Conservation (phyloP, 2,329 filamentous ascomycete species). For the Pseudocercospora musae region DNA sequence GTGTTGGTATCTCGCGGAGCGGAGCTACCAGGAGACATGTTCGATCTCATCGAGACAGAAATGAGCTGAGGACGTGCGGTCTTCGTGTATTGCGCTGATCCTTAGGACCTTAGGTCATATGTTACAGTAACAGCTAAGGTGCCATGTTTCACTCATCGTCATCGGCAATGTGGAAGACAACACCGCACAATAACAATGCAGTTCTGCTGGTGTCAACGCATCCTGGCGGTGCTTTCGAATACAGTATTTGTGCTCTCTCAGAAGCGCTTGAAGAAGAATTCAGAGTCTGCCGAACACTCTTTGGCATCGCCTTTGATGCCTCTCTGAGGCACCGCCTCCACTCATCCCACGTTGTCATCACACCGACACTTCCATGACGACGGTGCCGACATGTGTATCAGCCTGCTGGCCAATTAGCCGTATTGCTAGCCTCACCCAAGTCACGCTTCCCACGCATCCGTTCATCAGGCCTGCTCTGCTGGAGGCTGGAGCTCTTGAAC, state of each 20-base stretch:
- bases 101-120: not conserved
- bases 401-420: not conserved
- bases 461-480: not conserved
- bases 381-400: not conserved
- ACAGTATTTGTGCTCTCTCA: too few relatives aligned
- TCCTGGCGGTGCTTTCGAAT: not conserved
- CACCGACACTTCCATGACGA: not conserved
- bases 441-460: not conserved
- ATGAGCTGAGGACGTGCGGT: not conserved
- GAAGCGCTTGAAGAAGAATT: too few relatives aligned
- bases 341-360: not conserved
- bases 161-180: not conserved
- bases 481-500: not conserved
- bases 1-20: slow-evolving; percentile 17
- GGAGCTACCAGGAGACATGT: slow-evolving; percentile 11
- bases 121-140: not conserved
- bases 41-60: not conserved
- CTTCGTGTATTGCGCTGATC: not conserved
- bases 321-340: not conserved
- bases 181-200: too few relatives aligned
- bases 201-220: too few relatives aligned
- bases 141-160: not conserved
- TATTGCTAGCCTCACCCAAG: not conserved
- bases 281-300: too few relatives aligned
- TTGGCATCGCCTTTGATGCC: too few relatives aligned